Evolutionary conservation across 768 basidiomycete species (phyloP).

Genomic region (Mycena vitilis): DNA sequence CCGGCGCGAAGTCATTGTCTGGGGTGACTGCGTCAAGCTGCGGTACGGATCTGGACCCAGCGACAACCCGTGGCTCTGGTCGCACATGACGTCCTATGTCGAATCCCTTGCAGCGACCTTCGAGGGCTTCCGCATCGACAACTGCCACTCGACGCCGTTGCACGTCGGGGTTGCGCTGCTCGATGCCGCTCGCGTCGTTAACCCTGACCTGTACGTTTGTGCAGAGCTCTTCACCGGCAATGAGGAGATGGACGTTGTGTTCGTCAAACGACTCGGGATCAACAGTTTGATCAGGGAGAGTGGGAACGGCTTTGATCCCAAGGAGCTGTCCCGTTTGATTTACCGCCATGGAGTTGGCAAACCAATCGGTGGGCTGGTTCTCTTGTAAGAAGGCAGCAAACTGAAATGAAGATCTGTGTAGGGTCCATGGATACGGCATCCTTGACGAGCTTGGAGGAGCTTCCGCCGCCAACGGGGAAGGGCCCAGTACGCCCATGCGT

Average conservation of each 20-base stretch:
- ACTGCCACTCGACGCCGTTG: conserved; percentile 97
- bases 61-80: conserved; percentile 95
- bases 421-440: conserved; percentile 96
- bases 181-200: conserved; percentile 88
- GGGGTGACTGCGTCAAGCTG: conserved; percentile 98
- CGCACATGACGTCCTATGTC: conserved; percentile 89
- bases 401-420: conserved; percentile 41
- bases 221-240: conserved; percentile 98
- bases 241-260: conserved; percentile 92
- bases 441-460: conserved; percentile 78
- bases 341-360: conserved; percentile 94
- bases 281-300: conserved; percentile 95
- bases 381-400: background rate
- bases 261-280: conserved; percentile 92
- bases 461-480: conserved; percentile 85
- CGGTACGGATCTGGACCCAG: conserved; percentile 87
- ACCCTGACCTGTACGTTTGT: conserved; percentile 95
- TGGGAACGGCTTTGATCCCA: conserved; percentile 90
- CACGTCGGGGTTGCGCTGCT: conserved; percentile 96
- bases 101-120: conserved; percentile 83
- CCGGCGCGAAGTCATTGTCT: conserved; percentile 95
- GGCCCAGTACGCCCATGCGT: conserved; percentile 80
- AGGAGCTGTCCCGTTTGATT: conserved; percentile 89
- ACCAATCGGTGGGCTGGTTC: conserved; percentile 76
- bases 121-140: conserved; percentile 98